These are phyloP conservation scores for Colletotrichum melonis DNA, from an alignment of 2,329 filamentous ascomycete genomes.

Conservation along the genomic window DNA sequence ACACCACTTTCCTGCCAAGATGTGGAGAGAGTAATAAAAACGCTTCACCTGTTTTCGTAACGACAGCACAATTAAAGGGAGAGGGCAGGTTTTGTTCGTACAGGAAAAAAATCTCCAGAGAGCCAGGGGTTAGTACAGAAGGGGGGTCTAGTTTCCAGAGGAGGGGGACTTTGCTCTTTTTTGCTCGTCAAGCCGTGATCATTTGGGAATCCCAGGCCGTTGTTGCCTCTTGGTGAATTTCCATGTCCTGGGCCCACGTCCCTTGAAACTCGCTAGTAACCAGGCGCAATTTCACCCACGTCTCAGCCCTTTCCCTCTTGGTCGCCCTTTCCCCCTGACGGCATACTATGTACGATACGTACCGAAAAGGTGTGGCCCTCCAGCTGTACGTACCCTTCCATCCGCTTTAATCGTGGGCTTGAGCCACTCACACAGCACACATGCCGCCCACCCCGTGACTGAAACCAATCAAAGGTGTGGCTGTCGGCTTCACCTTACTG, in stretches of 20 bases:
- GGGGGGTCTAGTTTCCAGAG: neutral
- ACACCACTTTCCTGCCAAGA: constrained; percentile 26
- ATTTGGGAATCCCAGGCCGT: constrained; percentile 23
- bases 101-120: constrained; percentile 6
- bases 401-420: too few relatives aligned
- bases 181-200: constrained; percentile 2
- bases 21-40: constrained; percentile 31
- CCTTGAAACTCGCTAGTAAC: constrained; percentile 67
- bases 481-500: neutral
- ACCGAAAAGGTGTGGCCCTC: neutral
- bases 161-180: neutral
- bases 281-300: constrained; percentile 60
- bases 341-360: neutral
- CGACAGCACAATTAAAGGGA: constrained; percentile 33
- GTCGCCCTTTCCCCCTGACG: constrained; percentile 8
- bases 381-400: too few relatives aligned
- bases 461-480: neutral
- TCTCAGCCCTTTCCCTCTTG: constrained; percentile 53
- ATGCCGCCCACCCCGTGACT: neutral
- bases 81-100: constrained; percentile 29
- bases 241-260: constrained; percentile 41
- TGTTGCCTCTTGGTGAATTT: constrained; percentile 13
- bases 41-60: constrained; percentile 37
- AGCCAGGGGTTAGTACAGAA: neutral
- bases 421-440: constrained; percentile 1